These are phyloP conservation scores for Caloboletus inedulis DNA, from an alignment of 1,284 basidiomycete species.

Conservation along the genomic window DNA sequence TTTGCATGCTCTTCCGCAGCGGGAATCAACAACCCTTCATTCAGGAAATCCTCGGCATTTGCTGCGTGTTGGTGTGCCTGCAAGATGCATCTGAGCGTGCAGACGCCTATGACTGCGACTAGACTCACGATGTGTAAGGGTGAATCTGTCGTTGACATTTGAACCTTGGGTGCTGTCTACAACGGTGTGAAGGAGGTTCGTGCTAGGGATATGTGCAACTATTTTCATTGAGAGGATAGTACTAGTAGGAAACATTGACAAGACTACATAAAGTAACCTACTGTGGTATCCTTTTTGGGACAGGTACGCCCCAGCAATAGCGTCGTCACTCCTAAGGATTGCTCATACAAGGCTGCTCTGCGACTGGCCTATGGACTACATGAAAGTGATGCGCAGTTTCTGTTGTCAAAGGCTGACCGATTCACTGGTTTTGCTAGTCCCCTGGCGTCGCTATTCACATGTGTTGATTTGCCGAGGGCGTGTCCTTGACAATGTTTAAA, in stretches of 20 bases:
- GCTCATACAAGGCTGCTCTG: too few species aligned
- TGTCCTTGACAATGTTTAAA: too few species aligned
- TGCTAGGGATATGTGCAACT: slow-evolving; percentile 1
- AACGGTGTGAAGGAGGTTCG: not conserved
- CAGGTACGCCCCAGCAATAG: not conserved
- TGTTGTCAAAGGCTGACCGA: too few species aligned
- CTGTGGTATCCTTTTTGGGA: slow-evolving; percentile 16
- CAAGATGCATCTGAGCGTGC: not conserved
- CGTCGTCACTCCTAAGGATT: too few species aligned
- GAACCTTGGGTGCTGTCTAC: not conserved
- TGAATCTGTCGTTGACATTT: slow-evolving; percentile 28
- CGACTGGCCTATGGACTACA: too few species aligned
- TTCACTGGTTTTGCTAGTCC: too few species aligned
- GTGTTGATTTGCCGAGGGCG: too few species aligned
- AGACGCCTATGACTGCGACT: not conserved
- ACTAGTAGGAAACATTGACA: not conserved
- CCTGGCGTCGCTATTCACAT: too few species aligned
- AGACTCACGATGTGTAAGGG: slow-evolving; percentile 30
- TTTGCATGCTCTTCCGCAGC: slow-evolving; percentile 63
- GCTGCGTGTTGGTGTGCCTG: slow-evolving; percentile 81
- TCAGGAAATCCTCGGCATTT: slow-evolving; percentile 67
- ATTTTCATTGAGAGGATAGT: slow-evolving; percentile 12
- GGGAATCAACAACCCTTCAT: slow-evolving; percentile 61
- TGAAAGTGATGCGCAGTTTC: too few species aligned
- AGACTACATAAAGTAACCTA: slow-evolving; percentile 6